A percentile compares a stretch with the other conserved stretches of the same genome.
Conservation (phyloP, 495 filamentous ascomycete genomes). For the Aspergillus campestris region DNA sequence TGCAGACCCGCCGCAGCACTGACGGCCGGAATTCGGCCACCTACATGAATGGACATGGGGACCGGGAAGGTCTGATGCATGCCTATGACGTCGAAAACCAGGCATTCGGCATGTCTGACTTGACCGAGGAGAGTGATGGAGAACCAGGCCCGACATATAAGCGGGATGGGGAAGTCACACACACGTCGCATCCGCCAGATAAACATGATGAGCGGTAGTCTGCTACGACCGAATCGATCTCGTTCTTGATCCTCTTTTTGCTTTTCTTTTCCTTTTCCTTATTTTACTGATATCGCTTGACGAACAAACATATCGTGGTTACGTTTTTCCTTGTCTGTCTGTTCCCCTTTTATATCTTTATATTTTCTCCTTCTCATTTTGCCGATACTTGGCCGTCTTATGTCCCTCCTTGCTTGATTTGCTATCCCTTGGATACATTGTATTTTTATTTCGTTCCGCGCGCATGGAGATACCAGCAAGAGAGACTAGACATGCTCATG, state of each 20-base stretch:
- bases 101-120: slow-evolving; percentile 56
- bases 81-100: slow-evolving; percentile 71
- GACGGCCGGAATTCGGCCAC: slow-evolving; percentile 50
- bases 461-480: slow-evolving; percentile 20
- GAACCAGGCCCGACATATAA: slow-evolving; percentile 35
- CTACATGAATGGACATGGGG: slow-evolving; percentile 40
- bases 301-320: slow-evolving; percentile 17
- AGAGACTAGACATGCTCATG: slow-evolving; percentile 28
- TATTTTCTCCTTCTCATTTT: slow-evolving; percentile 5
- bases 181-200: slow-evolving; percentile 20
- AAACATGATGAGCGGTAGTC: slow-evolving; percentile 37
- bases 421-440: slow-evolving; percentile 13
- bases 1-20: slow-evolving; percentile 75
- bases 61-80: slow-evolving; percentile 74
- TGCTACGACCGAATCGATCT: slow-evolving; percentile 10
- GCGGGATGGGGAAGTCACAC: slow-evolving; percentile 18
- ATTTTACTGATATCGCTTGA: slow-evolving; percentile 6
- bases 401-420: slow-evolving; percentile 10
- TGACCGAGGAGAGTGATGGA: slow-evolving; percentile 65
- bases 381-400: slow-evolving; percentile 1
- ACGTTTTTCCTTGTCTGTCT: slow-evolving; percentile 4
- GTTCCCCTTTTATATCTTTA: slow-evolving; percentile 10
- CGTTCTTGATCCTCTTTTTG: slow-evolving; percentile 9
- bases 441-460: slow-evolving; percentile 26
- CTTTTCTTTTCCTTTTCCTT: slow-evolving; percentile 1